Percentiles rank a stretch among this genome's conserved stretches.
These are phyloP conservation scores for Curvularia hawaiiensis DNA, from an alignment of 2,329 filamentous ascomycete genomes.

Conservation along the genomic window DNA sequence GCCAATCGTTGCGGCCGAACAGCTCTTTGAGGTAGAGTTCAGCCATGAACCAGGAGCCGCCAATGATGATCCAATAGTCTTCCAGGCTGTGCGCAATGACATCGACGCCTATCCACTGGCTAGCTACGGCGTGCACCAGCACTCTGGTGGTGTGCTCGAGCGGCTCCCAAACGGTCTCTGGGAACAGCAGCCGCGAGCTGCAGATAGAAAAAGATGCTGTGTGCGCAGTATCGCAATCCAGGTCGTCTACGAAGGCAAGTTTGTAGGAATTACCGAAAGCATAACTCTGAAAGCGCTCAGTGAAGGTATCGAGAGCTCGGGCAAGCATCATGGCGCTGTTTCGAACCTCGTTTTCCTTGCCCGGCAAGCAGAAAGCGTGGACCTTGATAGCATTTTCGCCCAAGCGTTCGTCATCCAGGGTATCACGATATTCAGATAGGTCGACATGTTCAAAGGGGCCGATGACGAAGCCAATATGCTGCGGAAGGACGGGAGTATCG, in stretches of 20 bases:
- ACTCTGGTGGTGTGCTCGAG: slow-evolving; percentile 81
- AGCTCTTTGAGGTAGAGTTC: slow-evolving; percentile 89
- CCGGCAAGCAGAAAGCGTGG: slow-evolving; percentile 88
- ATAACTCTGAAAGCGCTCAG: slow-evolving; percentile 85
- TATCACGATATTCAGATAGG: slow-evolving; percentile 84
- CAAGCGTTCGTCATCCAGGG: slow-evolving; percentile 89
- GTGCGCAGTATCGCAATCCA: slow-evolving; percentile 74
- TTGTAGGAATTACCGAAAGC: slow-evolving; percentile 87
- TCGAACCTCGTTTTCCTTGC: slow-evolving; percentile 78
- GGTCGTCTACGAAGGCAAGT: slow-evolving; percentile 91
- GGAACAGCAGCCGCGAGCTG: slow-evolving; percentile 84
- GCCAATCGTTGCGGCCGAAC: slow-evolving; percentile 93
- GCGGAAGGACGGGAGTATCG: slow-evolving; percentile 70
- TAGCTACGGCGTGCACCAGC: slow-evolving; percentile 82
- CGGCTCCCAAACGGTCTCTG: slow-evolving; percentile 82
- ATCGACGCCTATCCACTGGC: slow-evolving; percentile 93
- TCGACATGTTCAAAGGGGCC: slow-evolving; percentile 96
- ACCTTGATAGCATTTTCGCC: slow-evolving; percentile 87
- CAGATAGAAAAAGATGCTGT: slow-evolving; percentile 85
- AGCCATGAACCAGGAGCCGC: slow-evolving; percentile 92
- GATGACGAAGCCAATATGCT: slow-evolving; percentile 91
- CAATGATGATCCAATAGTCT: slow-evolving; percentile 89
- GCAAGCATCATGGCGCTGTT: slow-evolving; percentile 88
- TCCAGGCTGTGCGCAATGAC: slow-evolving; percentile 80
- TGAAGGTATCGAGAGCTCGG: slow-evolving; percentile 86